phyloP scores from a whole-genome alignment of 2,329 filamentous ascomycete genomes.

The Chaetomiaceae sp. region DNA sequence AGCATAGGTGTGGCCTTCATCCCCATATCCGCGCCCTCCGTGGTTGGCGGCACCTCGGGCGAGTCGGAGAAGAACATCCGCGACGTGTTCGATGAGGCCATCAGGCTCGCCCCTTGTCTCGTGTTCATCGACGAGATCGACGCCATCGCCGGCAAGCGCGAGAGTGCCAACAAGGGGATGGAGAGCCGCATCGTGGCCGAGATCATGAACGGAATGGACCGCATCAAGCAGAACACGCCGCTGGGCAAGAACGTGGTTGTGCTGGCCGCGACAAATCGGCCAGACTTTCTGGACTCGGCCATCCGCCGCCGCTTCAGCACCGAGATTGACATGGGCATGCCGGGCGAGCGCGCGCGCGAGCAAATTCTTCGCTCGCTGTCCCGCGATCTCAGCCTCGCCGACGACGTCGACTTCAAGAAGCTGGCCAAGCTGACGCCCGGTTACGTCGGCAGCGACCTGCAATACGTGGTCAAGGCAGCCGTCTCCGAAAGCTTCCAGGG shows the following conservation, averaged over 20 bases:
- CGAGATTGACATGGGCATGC: slow-evolving; percentile 82
- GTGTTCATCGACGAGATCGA: slow-evolving; percentile 93
- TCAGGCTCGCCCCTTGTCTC: slow-evolving; percentile 76
- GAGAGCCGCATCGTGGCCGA: slow-evolving; percentile 81
- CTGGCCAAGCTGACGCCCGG: slow-evolving; percentile 83
- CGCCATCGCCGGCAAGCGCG: slow-evolving; percentile 79
- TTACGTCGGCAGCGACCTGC: slow-evolving; percentile 86
- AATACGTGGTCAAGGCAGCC: slow-evolving; percentile 50
- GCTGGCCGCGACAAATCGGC: slow-evolving; percentile 82
- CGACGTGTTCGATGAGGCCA: slow-evolving; percentile 83
- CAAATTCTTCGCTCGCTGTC: slow-evolving; percentile 73
- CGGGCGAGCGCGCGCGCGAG: slow-evolving; percentile 69
- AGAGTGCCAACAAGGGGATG: slow-evolving; percentile 79
- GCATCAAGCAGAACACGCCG: slow-evolving; percentile 64
- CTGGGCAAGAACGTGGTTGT: slow-evolving; percentile 77
- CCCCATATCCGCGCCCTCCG: slow-evolving; percentile 71
- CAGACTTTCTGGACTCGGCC: slow-evolving; percentile 77
- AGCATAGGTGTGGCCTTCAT: slow-evolving; percentile 72
- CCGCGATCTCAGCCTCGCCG: slow-evolving; percentile 54
- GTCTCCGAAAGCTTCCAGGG: slow-evolving; percentile 31
- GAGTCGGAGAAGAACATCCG: slow-evolving; percentile 83
- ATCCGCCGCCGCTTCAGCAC: slow-evolving; percentile 70
- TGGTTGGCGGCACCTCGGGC: slow-evolving; percentile 82
- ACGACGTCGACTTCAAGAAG: slow-evolving; percentile 64
- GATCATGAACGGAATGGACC: slow-evolving; percentile 80